phyloP scores from a whole-genome alignment of 441 rosid genomes.

The Pelargonium fulgidum region DNA sequence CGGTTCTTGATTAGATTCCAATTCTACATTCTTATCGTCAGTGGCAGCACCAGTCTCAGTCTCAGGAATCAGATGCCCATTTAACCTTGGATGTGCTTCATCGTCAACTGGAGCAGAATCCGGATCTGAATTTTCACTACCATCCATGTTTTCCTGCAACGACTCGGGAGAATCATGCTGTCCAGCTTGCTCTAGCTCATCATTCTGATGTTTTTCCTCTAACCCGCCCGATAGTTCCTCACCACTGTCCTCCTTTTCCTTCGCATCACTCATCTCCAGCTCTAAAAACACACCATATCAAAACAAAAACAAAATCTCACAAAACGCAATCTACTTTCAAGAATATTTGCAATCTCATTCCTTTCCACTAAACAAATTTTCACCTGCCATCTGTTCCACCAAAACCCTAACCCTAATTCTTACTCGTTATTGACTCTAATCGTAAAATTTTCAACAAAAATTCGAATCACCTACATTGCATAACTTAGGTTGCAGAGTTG shows the following conservation, averaged over 20 bases:
- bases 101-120: constrained; percentile 25
- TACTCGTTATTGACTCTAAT: neutral
- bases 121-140: constrained; percentile 9
- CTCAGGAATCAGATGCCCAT: constrained; percentile 17
- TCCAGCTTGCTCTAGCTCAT: constrained; percentile 16
- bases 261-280: constrained; percentile 27
- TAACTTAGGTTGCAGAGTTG: neutral
- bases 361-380: neutral
- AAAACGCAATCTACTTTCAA: neutral
- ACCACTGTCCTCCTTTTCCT: constrained; percentile 27
- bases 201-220: constrained; percentile 15
- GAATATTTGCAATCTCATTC: neutral
- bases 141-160: neutral
- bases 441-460: neutral
- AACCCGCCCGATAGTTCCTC: constrained; percentile 19
- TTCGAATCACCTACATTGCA: constrained; percentile 2
- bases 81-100: constrained; percentile 18
- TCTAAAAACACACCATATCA: constrained; percentile 19
- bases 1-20: constrained; percentile 9
- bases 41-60: constrained; percentile 5
- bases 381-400: neutral
- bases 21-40: constrained; percentile 16
- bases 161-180: constrained; percentile 19
- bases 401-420: constrained; percentile 11
- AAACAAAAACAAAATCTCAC: neutral